Evolutionary conservation across 352 stramenopile genomes (phyloP).

Genomic region (Pythium vanterpoolii): DNA sequence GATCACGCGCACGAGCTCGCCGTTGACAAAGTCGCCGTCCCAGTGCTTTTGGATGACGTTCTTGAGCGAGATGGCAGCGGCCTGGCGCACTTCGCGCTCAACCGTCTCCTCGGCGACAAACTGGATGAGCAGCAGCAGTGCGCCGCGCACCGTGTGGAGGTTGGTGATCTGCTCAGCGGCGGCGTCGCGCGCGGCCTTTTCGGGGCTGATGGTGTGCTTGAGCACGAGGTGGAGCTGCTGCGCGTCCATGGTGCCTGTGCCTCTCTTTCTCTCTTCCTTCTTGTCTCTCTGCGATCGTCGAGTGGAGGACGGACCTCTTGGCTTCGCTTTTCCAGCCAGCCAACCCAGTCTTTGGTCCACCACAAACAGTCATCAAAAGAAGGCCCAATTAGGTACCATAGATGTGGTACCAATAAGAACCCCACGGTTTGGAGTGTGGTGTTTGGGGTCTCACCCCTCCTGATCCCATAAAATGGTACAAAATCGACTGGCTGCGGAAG

Average conservation of each 20-base stretch:
- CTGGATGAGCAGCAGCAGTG: slow-evolving; percentile 79
- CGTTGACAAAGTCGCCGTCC: slow-evolving; percentile 80
- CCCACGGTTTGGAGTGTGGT: neutral
- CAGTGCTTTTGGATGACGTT: slow-evolving; percentile 96
- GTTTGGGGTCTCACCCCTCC: neutral
- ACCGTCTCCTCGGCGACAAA: slow-evolving; percentile 70
- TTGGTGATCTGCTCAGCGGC: slow-evolving; percentile 72
- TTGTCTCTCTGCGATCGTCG: neutral
- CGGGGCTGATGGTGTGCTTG: slow-evolving; percentile 82
- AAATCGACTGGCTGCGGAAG: slow-evolving; percentile 18
- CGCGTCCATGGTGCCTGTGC: slow-evolving; percentile 71
- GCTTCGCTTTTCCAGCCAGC: slow-evolving; percentile 21
- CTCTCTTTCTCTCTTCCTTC: neutral
- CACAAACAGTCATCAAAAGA: neutral
- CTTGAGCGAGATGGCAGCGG: slow-evolving; percentile 93
- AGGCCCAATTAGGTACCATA: neutral
- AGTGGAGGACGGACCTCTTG: slow-evolving; percentile 1
- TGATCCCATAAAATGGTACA: neutral
- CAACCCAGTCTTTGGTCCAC: neutral
- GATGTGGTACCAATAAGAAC: slow-evolving; percentile 6
- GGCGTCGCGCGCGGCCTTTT: slow-evolving; percentile 65
- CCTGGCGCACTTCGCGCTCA: slow-evolving; percentile 87
- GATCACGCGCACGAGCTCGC: slow-evolving; percentile 67
- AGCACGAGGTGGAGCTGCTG: slow-evolving; percentile 88
- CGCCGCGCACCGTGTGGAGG: slow-evolving; percentile 69